Percentiles rank a stretch among this genome's conserved stretches.
Evolutionary conservation across 352 stramenopile genomes (phyloP).

Genomic region (Halophytophthora polymorphica): DNA sequence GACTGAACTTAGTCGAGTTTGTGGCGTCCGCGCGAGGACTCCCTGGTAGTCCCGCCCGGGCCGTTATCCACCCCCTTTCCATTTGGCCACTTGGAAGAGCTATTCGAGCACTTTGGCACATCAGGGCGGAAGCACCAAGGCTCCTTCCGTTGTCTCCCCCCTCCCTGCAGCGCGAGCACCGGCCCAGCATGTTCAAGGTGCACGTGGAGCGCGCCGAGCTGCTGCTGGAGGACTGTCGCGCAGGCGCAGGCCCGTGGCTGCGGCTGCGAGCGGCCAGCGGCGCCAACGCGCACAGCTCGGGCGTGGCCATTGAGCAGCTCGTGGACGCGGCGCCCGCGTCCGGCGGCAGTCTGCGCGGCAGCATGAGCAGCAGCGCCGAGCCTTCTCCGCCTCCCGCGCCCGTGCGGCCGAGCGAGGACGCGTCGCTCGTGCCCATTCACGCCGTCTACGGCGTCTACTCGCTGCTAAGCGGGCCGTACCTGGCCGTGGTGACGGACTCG

Average conservation of each 20-base stretch:
- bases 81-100: too few species aligned
- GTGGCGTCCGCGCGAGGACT: too few species aligned
- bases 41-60: too few species aligned
- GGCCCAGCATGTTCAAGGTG: slow-evolving; percentile 68
- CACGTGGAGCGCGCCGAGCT: slow-evolving; percentile 66
- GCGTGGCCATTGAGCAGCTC: slow-evolving; percentile 31
- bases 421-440: slow-evolving; percentile 35
- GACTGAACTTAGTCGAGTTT: too few species aligned
- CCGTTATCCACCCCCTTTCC: too few species aligned
- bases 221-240: slow-evolving; percentile 79
- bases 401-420: slow-evolving; percentile 23
- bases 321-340: slow-evolving; percentile 24
- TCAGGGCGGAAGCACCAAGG: background rate
- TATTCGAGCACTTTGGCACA: too few species aligned
- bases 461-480: slow-evolving; percentile 51
- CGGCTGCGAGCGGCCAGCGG: slow-evolving; percentile 27
- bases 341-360: slow-evolving; percentile 2
- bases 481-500: slow-evolving; percentile 55
- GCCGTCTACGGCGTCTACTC: slow-evolving; percentile 66
- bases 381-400: slow-evolving; percentile 6
- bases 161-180: background rate
- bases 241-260: slow-evolving; percentile 58
- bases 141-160: background rate
- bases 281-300: slow-evolving; percentile 30
- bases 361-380: too few species aligned